Evolutionary conservation across 202 grass and related monocot genomes (phyloP).

Genomic region (Hordeum pubiflorum): DNA sequence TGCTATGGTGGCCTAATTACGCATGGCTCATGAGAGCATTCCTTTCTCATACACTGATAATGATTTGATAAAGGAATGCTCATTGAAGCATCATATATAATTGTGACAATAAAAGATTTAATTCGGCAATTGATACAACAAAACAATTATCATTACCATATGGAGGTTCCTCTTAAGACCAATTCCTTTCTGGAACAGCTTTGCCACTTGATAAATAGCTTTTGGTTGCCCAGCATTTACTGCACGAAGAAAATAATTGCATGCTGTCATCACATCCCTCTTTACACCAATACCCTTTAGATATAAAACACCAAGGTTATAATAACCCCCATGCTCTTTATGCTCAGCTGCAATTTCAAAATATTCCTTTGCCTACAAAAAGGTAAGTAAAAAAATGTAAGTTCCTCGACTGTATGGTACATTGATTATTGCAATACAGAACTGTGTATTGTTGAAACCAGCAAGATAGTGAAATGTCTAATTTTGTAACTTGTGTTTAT

Average conservation of each 20-base stretch:
- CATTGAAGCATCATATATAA: not conserved
- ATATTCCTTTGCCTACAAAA: conserved; percentile 70
- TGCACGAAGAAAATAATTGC: conserved; percentile 62
- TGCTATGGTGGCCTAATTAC: not conserved
- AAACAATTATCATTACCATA: conserved; percentile 45
- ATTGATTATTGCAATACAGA: not conserved
- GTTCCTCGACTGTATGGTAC: not conserved
- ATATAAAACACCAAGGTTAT: conserved; percentile 93
- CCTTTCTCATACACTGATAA: not conserved
- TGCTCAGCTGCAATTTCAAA: conserved; percentile 81
- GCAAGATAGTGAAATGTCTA: not conserved
- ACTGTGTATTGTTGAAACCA: not conserved
- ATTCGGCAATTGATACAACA: not conserved
- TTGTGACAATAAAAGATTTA: not conserved
- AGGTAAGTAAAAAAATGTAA: conserved; percentile 22
- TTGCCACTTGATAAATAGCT: conserved; percentile 95
- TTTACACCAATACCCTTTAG: conserved; percentile 98
- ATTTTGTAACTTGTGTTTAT: not conserved
- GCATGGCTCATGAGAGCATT: not conserved
- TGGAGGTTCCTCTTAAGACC: conserved; percentile 92
- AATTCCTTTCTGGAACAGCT: conserved; percentile 89
- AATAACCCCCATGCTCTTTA: conserved; percentile 82
- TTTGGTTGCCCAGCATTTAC: conserved; percentile 91
- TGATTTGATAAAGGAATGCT: conserved; percentile 1
- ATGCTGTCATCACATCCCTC: conserved; percentile 58